Base-by-base conservation (phyloP, 2,329 filamentous ascomycete species). In the Furcasterigmium furcatum region DNA sequence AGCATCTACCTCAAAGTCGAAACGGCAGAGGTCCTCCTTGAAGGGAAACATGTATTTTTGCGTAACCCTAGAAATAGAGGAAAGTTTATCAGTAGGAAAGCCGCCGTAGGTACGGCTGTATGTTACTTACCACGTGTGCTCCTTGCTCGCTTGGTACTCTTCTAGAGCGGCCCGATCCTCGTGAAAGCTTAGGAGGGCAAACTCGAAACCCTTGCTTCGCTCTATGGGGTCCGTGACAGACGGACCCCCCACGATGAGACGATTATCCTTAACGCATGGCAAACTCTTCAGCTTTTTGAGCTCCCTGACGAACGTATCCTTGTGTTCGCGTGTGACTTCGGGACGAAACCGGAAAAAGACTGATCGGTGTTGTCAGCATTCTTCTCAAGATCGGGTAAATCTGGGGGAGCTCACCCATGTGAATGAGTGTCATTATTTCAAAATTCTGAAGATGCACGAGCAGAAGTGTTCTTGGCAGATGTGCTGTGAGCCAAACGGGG, bases 121-220 rank as follows among this genome's bases (percentile, higher is more conserved):
- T n/a, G n/a, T n/a, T n/a, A 46, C 57, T 48, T 55, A 74, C 73
- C 66, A 59, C 44, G 75, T 66, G 52, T 80, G 76, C 46, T 80
- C 75, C 4, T 65, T 59, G 41, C 74, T 77, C 1, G 71, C 70
- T 45, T 80, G 76, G 44, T 80, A 80, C 38, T 67, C 68, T 2
- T 63, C 69, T 46, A 80, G 51, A 0, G 74, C 77, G 8, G 60
- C 60, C 6, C 54, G 58, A 19, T 74, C 59, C 5, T 67, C 54
- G 40, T 80, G 77, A 18, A 72, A 77, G 61, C 76, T 79, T 29
- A 80, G 44, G 0, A 80, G 58, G 0, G 72, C 70, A 46, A 70
- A 71, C 10, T 80, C 65, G 40, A 70, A 79, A 0, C 76, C 76
- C 48, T 79, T 76, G 56, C 74, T 79, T 16, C 69, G 62, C 29